A percentile compares a stretch with the other conserved stretches of the same genome.
phyloP scores from a whole-genome alignment of 2,329 filamentous ascomycete genomes.

The Diplocarpon mali region DNA sequence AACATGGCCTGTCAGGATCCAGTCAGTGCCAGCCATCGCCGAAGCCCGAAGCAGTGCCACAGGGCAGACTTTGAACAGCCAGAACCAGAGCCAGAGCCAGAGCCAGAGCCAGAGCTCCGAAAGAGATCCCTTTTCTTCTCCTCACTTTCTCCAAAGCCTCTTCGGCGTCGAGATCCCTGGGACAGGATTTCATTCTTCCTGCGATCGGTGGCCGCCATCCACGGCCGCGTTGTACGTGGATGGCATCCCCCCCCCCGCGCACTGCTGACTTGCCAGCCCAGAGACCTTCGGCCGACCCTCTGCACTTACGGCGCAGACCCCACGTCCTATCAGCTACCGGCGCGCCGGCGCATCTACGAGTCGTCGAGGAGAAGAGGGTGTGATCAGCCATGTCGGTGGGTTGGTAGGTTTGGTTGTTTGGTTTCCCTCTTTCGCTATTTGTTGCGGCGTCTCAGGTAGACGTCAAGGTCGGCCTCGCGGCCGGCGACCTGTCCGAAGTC shows the following conservation, averaged over 20 bases:
- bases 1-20: slow-evolving; percentile 14
- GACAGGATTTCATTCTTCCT: no score
- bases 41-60: slow-evolving; percentile 10
- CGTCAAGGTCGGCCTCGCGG: slow-evolving; percentile 14
- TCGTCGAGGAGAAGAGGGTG: no score
- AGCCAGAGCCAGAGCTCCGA: no score
- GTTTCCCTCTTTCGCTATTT: no score
- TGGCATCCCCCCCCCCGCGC: slow-evolving; percentile 8
- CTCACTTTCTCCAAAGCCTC: no score
- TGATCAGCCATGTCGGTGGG: slow-evolving; percentile 2
- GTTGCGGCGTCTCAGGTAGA: not conserved
- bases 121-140: no score
- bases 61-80: slow-evolving; percentile 1
- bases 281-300: slow-evolving; percentile 12
- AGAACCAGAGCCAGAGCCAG: no score
- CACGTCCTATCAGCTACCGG: slow-evolving; percentile 16
- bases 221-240: slow-evolving; percentile 14
- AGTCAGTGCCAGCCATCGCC: slow-evolving; percentile 12
- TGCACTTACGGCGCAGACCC: slow-evolving; percentile 21
- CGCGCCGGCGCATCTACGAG: no score
- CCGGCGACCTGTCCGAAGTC: slow-evolving; percentile 17
- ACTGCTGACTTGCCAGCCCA: slow-evolving; percentile 17
- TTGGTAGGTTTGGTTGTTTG: not conserved
- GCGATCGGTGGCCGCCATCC: slow-evolving; percentile 4
- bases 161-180: no score